These are phyloP conservation scores for Monosporascus sp. DNA, from an alignment of 2,329 filamentous ascomycete species.

Conservation along the genomic window DNA sequence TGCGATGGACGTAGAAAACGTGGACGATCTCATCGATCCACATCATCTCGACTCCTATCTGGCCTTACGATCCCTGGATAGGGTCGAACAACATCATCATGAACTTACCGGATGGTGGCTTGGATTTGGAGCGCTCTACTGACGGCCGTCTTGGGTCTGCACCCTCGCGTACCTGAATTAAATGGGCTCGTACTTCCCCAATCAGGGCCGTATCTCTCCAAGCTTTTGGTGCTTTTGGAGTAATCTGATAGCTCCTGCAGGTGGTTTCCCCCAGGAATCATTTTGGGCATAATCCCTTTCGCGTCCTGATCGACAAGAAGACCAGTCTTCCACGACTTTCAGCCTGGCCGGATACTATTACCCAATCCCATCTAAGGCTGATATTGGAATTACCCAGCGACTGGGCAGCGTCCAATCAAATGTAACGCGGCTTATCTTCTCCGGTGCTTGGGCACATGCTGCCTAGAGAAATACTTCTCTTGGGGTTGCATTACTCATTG, in stretches of 20 bases:
- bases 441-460: neutral
- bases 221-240: no score
- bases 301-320: neutral
- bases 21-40: conserved; percentile 10
- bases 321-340: neutral
- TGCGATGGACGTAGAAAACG: conserved; percentile 9
- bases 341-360: neutral
- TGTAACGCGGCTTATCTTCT: neutral
- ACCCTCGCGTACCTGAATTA: no score
- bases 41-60: conserved; percentile 1
- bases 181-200: no score
- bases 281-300: neutral
- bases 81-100: neutral
- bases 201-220: no score
- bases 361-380: neutral
- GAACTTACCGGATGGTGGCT: neutral
- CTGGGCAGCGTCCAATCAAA: neutral
- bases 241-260: no score
- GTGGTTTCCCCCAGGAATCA: no score
- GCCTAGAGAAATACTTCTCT: neutral
- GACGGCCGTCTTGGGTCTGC: neutral
- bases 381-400: neutral
- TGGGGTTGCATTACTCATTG: neutral
- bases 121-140: neutral
- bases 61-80: neutral